These are phyloP conservation scores for Lentinula lateritia DNA, from an alignment of 768 basidiomycete genomes.

Conservation along the genomic window DNA sequence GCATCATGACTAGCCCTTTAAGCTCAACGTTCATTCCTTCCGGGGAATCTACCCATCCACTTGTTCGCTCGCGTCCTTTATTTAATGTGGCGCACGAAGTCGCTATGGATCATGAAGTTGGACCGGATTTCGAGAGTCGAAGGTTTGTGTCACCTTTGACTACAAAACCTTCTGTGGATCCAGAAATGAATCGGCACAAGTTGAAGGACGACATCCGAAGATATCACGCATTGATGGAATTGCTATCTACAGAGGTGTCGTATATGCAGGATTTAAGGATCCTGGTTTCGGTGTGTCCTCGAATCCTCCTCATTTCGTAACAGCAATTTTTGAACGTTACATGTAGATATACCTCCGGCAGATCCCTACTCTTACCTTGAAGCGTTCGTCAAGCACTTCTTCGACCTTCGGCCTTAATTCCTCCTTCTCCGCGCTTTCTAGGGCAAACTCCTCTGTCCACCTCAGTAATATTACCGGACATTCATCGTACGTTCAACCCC, in stretches of 20 bases:
- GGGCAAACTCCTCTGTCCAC: constrained; percentile 37
- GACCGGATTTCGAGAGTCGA: background rate
- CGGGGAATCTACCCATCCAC: background rate
- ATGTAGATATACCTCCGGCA: constrained; percentile 61
- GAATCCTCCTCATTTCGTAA: background rate
- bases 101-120: background rate
- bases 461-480: constrained; percentile 17
- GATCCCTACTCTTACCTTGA: constrained; percentile 38
- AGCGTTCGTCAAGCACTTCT: constrained; percentile 31
- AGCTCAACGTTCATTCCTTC: background rate
- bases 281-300: constrained; percentile 59
- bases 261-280: constrained; percentile 77
- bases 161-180: background rate
- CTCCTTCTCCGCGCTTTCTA: constrained; percentile 38
- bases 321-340: background rate
- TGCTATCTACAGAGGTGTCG: constrained; percentile 78
- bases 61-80: background rate
- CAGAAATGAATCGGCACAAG: constrained; percentile 22
- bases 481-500: constrained; percentile 9
- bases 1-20: background rate
- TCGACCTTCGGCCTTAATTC: constrained; percentile 35
- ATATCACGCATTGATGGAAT: constrained; percentile 78
- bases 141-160: background rate
- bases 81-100: background rate
- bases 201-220: constrained; percentile 43